Base-by-base conservation (phyloP, 2,329 filamentous ascomycete genomes). In the Emericellopsis cladophorae region DNA sequence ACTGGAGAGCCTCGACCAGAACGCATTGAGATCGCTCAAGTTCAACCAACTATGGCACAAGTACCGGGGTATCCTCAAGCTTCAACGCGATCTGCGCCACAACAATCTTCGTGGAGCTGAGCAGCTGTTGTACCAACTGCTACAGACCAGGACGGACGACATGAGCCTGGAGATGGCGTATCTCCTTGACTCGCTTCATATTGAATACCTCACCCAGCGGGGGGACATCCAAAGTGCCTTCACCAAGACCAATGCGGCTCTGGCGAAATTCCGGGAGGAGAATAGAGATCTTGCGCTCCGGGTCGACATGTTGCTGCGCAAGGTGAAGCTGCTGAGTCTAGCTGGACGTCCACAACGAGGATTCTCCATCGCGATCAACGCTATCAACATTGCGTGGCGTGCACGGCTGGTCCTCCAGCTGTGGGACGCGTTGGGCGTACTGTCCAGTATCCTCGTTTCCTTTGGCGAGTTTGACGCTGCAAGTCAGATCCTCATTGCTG, bases 331-430 rank as follows among this genome's bases (percentile, higher is more conserved):
- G 4, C 77, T 87, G 42, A 74, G 77, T 41, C 74, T 71, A 48
- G 76, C 75, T 35, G 81, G 81, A 2, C 75, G 81, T 3, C 74
- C 86, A 0, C 75, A 85, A 49, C 76, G 82, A 44, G 86, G 78
- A 0, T 87, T 95, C 56, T 86, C 83, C 2, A 70, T 89, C 5
- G 79, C 79, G 5, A 68, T 93, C 51, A 74, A 84, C 35, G 87
- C 87, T 1, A 80, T 84, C 3, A 81, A 74, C 52, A 75, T 87
- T 15, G 81, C 85, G 0, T 79, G 83, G 66, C 73, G 79, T 37
- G 75, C 81, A 2, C 71, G 79, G 1, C 63, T 90, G 7, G 67
- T 89, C 14, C 74, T 76, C 0, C 72, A 74, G 15, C 64, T 95
- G 7, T 92, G 86, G 79, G 74, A 81, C 45, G 77, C 85, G 0